Conservation (phyloP, 148 eudicot genomes). For the Diospyros kaki region DNA sequence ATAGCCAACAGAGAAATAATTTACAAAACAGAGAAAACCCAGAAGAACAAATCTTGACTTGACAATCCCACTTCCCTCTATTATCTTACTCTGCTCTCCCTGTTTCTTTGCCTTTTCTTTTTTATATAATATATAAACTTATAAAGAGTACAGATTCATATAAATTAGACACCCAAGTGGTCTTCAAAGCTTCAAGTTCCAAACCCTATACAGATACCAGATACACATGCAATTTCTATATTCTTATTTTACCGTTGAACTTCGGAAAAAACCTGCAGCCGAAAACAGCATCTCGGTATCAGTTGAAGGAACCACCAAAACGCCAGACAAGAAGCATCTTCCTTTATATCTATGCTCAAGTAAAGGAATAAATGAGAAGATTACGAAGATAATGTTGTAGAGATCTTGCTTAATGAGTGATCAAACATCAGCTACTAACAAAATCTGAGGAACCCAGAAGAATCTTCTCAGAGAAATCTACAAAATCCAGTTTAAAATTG, state of each 20-base stretch:
- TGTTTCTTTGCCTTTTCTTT: slow-evolving; percentile 17
- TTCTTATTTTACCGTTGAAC: slow-evolving; percentile 26
- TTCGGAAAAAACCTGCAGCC: slow-evolving; percentile 37
- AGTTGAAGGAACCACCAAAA: slow-evolving; percentile 56
- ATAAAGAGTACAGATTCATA: slow-evolving; percentile 27
- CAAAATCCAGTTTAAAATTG: slow-evolving; percentile 20
- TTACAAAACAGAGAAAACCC: slow-evolving; percentile 32
- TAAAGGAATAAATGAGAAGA: slow-evolving; percentile 28
- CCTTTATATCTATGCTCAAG: slow-evolving; percentile 10
- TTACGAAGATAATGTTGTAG: slow-evolving; percentile 15
- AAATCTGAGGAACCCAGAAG: slow-evolving; percentile 44
- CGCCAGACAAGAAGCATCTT: slow-evolving; percentile 86
- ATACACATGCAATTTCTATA: slow-evolving; percentile 28
- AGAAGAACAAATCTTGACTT: slow-evolving; percentile 50
- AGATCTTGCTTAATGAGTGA: slow-evolving; percentile 15
- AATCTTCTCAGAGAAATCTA: slow-evolving; percentile 32
- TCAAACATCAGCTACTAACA: slow-evolving; percentile 17
- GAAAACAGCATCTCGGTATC: slow-evolving; percentile 78
- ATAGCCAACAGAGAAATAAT: slow-evolving; percentile 51
- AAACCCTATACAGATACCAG: slow-evolving; percentile 28
- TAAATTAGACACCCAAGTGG: slow-evolving; percentile 22
- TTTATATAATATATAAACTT: slow-evolving; percentile 5
- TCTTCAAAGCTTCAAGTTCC: slow-evolving; percentile 45
- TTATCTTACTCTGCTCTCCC: slow-evolving; percentile 9
- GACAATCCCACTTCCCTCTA: slow-evolving; percentile 19